Base-by-base conservation (phyloP, 805 yeast species). In the Brettanomyces custersianus region DNA sequence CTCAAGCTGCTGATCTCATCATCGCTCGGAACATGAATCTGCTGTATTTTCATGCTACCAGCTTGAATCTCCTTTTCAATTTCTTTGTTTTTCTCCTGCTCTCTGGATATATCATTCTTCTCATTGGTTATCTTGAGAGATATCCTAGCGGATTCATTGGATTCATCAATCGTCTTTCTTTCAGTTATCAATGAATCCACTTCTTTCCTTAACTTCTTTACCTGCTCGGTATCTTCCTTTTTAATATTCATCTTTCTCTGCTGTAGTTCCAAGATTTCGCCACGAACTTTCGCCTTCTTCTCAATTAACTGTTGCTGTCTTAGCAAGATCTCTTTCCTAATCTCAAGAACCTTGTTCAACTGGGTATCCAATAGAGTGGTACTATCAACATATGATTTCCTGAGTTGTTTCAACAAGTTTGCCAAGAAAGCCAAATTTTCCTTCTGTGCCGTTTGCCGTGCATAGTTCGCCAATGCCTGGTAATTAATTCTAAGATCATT, bases 391-490 rank as follows among this genome's bases (percentile, higher is more conserved):
- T 54, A 55, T 4, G 59, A 53, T 26, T 41, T 40, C 17, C 42
- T 43, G n/a, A 55, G 37, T 20, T 55, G 58, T 16, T 51, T 52
- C 17, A 49, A 36, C 4, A 55, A 41, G 20, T 49, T 48, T 9
- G 44, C 46, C 38, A 55, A 42, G 36, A 52, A 55, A 20, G 47
- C 42, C 31, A 51, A 35, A 33, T 53, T 55, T 18, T 56, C 59
- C 30, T 46, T 49, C 29, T 49, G 53, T 3, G 61, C 50, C 33
- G 48, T 52, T 23, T 49, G 49, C 29, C 59, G 43, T 1, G 59
- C 52, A 29, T 47, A 47, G 29, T 52, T 47, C 18, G 59, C 59
- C 39, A 57, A 38, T 1, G 60, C 52, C 33, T 56, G 60, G 32
- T 54, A 56, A 24, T 48, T 52, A 10, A 48, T 47, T 13, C 48